phyloP scores from a whole-genome alignment of 139 green algal species.

The Nannochloris sp. region DNA sequence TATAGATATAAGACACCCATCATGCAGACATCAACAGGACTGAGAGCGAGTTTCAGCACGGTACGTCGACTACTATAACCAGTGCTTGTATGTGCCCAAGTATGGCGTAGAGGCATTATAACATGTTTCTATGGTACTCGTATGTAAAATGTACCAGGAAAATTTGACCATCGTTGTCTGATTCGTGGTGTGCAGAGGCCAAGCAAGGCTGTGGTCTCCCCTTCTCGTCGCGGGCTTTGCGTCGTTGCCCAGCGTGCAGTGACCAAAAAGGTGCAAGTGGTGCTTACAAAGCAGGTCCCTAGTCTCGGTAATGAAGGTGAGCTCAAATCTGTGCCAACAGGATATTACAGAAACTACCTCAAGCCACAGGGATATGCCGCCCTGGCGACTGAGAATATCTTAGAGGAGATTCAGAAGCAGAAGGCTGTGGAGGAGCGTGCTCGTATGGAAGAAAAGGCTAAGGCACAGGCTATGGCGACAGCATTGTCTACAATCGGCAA shows the following conservation, averaged over 20 bases:
- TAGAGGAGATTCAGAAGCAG: conserved; percentile 36
- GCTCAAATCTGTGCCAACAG: conserved; percentile 63
- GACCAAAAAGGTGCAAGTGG: conserved; percentile 40
- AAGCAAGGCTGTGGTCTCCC: background rate
- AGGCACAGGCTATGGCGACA: conserved; percentile 43
- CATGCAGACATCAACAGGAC: no score
- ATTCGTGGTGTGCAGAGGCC: background rate
- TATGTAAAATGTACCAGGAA: no score
- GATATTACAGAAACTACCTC: conserved; percentile 82
- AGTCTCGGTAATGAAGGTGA: conserved; percentile 56
- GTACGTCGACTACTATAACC: no score
- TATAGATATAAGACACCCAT: no score
- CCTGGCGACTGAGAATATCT: conserved; percentile 56
- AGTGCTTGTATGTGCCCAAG: no score
- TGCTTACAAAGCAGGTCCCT: conserved; percentile 42
- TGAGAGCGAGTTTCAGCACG: no score
- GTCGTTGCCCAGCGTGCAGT: conserved; percentile 27
- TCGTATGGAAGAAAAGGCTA: conserved; percentile 52
- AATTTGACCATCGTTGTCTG: no score
- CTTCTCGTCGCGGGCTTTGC: background rate
- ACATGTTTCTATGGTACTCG: no score
- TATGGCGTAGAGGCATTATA: no score
- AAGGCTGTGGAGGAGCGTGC: conserved; percentile 21
- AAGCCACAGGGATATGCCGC: conserved; percentile 56
- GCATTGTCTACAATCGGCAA: conserved; percentile 73